A percentile compares a stretch with the other conserved stretches of the same genome.
phyloP scores from a whole-genome alignment of 805 yeast species.

The Phaffomyces antillensis region DNA sequence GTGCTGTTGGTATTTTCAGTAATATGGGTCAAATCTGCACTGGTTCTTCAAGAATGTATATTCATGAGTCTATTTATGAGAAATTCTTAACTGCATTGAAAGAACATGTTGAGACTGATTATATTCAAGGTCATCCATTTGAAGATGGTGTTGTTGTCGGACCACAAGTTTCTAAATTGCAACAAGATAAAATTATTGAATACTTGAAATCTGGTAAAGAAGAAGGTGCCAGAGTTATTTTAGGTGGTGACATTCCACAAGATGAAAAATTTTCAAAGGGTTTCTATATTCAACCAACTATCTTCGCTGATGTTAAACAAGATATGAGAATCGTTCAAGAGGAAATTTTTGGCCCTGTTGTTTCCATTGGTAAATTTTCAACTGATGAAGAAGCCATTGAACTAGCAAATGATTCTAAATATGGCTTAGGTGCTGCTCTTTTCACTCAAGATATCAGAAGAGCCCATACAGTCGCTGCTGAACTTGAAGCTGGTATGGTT shows the following conservation, averaged over 20 bases:
- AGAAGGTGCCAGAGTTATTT: conserved; percentile 44
- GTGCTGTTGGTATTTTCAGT: conserved; percentile 47
- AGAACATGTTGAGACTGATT: conserved; percentile 28
- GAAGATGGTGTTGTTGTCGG: conserved; percentile 39
- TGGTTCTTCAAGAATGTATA: conserved; percentile 53
- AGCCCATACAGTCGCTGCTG: conserved; percentile 35
- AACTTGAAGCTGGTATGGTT: conserved; percentile 41
- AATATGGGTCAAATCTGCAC: conserved; percentile 62
- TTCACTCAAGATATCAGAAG: conserved; percentile 33
- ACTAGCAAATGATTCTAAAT: conserved; percentile 36
- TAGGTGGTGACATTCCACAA: conserved; percentile 36
- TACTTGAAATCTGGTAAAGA: conserved; percentile 42
- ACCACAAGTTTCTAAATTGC: conserved; percentile 47
- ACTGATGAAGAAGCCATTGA: conserved; percentile 37
- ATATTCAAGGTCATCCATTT: conserved; percentile 39
- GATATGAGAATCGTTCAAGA: conserved; percentile 37
- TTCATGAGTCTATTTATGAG: conserved; percentile 49
- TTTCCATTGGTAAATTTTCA: conserved; percentile 35
- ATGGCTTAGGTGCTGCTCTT: conserved; percentile 42
- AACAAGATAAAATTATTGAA: conserved; percentile 39
- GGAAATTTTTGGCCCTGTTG: conserved; percentile 50
- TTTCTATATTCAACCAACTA: conserved; percentile 39
- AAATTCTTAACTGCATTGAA: conserved; percentile 36
- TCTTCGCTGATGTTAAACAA: conserved; percentile 37
- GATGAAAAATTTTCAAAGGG: conserved; percentile 24